A percentile compares a stretch with the other conserved stretches of the same genome.
These are phyloP conservation scores for Yamadazyma endophytica DNA, from an alignment of 805 yeast genomes.

Conservation along the genomic window DNA sequence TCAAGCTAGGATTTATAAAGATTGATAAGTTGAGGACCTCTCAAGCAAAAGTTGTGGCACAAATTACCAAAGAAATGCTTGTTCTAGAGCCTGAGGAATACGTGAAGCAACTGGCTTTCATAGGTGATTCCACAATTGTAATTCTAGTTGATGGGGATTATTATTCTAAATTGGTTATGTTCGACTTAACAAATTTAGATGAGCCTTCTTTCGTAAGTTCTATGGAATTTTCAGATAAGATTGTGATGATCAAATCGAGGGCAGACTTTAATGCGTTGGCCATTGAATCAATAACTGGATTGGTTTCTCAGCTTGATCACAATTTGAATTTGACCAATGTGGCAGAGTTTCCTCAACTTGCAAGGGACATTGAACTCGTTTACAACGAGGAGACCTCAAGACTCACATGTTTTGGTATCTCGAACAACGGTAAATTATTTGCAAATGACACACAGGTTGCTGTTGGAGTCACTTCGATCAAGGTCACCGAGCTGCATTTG, in stretches of 20 bases:
- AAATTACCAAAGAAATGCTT: constrained; percentile 29
- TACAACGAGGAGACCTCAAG: constrained; percentile 18
- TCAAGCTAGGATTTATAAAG: constrained; percentile 39
- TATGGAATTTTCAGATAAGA: constrained; percentile 45
- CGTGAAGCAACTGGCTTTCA: constrained; percentile 62
- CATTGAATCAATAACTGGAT: constrained; percentile 62
- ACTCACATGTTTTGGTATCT: constrained; percentile 62
- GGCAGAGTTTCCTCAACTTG: constrained; percentile 63
- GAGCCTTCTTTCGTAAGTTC: constrained; percentile 39
- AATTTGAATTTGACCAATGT: constrained; percentile 30
- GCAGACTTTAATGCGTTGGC: constrained; percentile 50
- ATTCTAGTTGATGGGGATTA: constrained; percentile 53
- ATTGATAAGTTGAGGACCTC: constrained; percentile 44
- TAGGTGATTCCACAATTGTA: constrained; percentile 49
- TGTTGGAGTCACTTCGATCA: constrained; percentile 77
- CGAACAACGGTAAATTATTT: constrained; percentile 70
- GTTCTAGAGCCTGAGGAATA: constrained; percentile 37
- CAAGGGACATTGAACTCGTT: constrained; percentile 52
- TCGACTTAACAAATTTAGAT: constrained; percentile 41
- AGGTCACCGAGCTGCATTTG: constrained; percentile 65
- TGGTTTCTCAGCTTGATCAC: constrained; percentile 40
- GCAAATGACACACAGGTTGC: constrained; percentile 57
- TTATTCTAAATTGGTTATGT: constrained; percentile 47
- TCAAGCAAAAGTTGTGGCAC: constrained; percentile 39
- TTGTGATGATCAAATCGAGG: constrained; percentile 52